phyloP scores from a whole-genome alignment of 2,329 filamentous ascomycete genomes.

The Penicillium nordicum region DNA sequence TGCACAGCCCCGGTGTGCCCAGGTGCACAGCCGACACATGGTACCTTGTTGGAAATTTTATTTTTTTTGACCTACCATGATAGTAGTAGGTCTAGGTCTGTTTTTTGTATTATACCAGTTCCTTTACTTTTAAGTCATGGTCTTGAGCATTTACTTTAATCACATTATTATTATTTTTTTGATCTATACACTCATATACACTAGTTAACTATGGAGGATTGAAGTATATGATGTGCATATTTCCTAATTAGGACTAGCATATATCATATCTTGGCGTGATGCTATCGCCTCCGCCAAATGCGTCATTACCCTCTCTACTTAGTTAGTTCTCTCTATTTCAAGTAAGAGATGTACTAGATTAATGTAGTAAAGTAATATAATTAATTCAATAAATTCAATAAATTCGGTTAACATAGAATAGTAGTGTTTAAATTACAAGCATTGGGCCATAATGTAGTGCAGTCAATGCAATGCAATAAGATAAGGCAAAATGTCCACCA shows the following conservation, averaged over 20 bases:
- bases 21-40: neutral
- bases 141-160: neutral
- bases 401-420: neutral
- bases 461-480: neutral
- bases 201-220: neutral
- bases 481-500: neutral
- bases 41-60: neutral
- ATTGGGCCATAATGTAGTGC: neutral
- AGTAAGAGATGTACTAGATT: neutral
- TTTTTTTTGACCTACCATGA: neutral
- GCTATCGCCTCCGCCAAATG: neutral
- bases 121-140: neutral
- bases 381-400: no score
- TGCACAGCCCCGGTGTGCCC: neutral
- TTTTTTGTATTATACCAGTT: conserved; percentile 6
- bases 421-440: neutral
- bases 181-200: neutral
- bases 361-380: neutral
- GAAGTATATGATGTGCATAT: neutral
- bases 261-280: neutral
- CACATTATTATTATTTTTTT: neutral
- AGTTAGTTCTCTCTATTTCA: no score
- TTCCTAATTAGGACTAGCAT: neutral
- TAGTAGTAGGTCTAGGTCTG: neutral
- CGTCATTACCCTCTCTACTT: neutral